phyloP scores from a whole-genome alignment of 1,284 basidiomycete genomes.

The Cryptococcus floricola region DNA sequence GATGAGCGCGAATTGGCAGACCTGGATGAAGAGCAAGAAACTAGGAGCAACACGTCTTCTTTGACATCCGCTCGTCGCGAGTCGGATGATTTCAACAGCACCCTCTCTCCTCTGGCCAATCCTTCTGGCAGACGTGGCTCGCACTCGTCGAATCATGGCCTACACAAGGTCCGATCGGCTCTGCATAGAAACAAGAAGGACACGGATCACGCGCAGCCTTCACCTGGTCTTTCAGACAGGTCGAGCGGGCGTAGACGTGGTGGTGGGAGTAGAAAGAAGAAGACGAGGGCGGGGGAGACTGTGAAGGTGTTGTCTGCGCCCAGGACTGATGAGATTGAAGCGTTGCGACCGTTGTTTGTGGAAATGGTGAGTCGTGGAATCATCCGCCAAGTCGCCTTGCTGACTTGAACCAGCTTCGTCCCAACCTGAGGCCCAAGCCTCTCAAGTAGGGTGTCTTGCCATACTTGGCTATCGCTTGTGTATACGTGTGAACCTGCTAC shows the following conservation, averaged over 20 bases:
- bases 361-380: conserved; percentile 66
- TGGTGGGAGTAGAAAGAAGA: conserved; percentile 11
- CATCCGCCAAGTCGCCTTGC: background rate
- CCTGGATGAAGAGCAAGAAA: conserved; percentile 39
- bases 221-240: background rate
- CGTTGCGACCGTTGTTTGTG: conserved; percentile 76
- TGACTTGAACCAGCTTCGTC: background rate
- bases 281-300: conserved; percentile 44
- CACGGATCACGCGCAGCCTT: background rate
- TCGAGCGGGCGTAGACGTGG: background rate
- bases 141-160: background rate
- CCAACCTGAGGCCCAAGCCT: background rate
- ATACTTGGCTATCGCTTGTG: too few relatives aligned
- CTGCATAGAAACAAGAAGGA: background rate
- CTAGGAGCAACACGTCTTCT: conserved; percentile 11
- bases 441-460: too few relatives aligned
- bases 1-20: conserved; percentile 21
- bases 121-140: background rate
- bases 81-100: background rate
- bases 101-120: background rate
- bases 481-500: too few relatives aligned
- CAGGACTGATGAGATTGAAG: conserved; percentile 68
- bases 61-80: background rate
- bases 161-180: background rate
- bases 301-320: conserved; percentile 63